Base-by-base conservation (phyloP, 148 eudicot genomes). In the Vaccinium corymbosum region DNA sequence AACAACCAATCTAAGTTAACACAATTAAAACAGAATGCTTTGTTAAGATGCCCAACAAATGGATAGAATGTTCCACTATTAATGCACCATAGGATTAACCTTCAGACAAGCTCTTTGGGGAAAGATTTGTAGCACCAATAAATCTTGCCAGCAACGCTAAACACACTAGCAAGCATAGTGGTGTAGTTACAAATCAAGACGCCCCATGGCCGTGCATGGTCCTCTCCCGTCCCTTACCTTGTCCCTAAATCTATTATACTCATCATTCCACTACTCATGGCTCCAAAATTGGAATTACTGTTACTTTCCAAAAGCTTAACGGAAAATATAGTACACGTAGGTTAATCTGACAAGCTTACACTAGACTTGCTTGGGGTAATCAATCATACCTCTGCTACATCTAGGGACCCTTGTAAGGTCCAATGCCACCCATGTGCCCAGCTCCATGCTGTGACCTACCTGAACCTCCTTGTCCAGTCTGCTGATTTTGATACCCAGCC, bases 401-500 rank as follows among this genome's bases (percentile, higher is more conserved):
- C 52, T 75, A 48, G 53, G n/a, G 78, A 75, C 53, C 78, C 22
- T 42, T 48, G 78, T 75, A 75, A 75, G 14, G 53, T 46, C 78
- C 14, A 46, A 46, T 75, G 78, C 78, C 78, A 75, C 52, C 78
- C 12, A 75, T 46, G 29, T 75, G 52, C 78, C 78, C 78, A 48
- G 50, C 78, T 75, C 78, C 78, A n/a, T 75, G 7, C 53, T 75
- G 78, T 35, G 53, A 49, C 52, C 78, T 48, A 20, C 52, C 27
- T 0, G 55, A 48, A 48, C 78, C 52, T 42, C 78, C 78, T 75
- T 75, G 78, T 75, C 78, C 78, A 75, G 49, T 75, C 78, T 75
- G 78, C 78, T 75, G 78, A n/a, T 75, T 75, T 48, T 48, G 78
- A 75, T 75, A 75, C 78, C 78, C 78, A 19, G 48, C 52, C 78